Evolutionary conservation across 768 basidiomycete species (phyloP).

Genomic region (Phanerochaete carnosa): DNA sequence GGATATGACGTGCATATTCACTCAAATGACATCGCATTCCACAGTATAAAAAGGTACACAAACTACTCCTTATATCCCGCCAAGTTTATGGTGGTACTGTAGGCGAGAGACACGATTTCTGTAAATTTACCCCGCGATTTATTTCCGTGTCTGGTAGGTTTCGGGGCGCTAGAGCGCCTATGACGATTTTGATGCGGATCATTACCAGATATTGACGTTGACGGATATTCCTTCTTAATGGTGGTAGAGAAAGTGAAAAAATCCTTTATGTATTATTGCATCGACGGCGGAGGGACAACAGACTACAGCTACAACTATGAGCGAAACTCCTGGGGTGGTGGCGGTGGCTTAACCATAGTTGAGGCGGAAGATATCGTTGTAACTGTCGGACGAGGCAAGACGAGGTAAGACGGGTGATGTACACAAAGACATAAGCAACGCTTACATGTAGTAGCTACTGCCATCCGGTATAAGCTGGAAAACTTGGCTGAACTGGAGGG

Average conservation of each 20-base stretch:
- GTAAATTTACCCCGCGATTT: background rate
- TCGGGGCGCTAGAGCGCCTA: background rate
- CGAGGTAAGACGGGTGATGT: background rate
- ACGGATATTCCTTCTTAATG: background rate
- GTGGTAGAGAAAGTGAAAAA: background rate
- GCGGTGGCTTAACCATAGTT: slow-evolving; percentile 48
- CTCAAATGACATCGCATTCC: background rate
- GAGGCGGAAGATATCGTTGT: slow-evolving; percentile 92
- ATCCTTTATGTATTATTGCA: background rate
- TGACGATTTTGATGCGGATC: background rate
- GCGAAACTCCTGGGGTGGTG: background rate
- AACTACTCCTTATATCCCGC: too few species aligned
- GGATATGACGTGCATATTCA: background rate
- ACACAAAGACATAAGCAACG: slow-evolving; percentile 12
- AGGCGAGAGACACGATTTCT: background rate
- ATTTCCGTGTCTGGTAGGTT: background rate
- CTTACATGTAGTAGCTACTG: slow-evolving; percentile 81
- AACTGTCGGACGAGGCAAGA: slow-evolving; percentile 34
- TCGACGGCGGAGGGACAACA: background rate
- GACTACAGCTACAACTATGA: background rate
- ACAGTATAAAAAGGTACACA: background rate
- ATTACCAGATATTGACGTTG: background rate
- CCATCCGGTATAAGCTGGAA: slow-evolving; percentile 88
- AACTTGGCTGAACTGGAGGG: slow-evolving; percentile 88
- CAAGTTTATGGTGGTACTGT: too few species aligned